Evolutionary conservation across 2,329 filamentous ascomycete genomes (phyloP).

Genomic region (Aspergillus sp.): DNA sequence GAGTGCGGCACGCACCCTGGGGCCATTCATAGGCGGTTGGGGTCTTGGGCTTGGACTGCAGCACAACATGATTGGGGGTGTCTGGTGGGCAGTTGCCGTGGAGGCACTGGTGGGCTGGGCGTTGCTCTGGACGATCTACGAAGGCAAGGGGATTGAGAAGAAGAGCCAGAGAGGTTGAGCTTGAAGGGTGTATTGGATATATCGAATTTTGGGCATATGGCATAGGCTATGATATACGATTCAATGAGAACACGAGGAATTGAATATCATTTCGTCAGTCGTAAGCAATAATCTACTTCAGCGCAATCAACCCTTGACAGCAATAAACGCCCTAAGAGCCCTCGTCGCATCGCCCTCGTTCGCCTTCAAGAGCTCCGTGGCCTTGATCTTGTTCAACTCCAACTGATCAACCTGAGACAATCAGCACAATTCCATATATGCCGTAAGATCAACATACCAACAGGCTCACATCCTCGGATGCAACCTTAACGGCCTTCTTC

Average conservation of each 20-base stretch:
- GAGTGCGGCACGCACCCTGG: conserved; percentile 47
- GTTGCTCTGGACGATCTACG: conserved; percentile 52
- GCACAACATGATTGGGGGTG: conserved; percentile 45
- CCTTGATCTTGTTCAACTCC: conserved; percentile 38
- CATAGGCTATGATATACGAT: too few species aligned
- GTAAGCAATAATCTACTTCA: neutral
- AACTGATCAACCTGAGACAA: conserved; percentile 34
- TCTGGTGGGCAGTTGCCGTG: conserved; percentile 49
- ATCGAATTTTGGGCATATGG: conserved; percentile 1
- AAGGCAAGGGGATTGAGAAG: conserved; percentile 54
- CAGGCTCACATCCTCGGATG: conserved; percentile 36
- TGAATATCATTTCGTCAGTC: neutral
- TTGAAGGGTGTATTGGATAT: conserved; percentile 7
- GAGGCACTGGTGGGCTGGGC: conserved; percentile 50
- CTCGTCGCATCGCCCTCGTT: conserved; percentile 36
- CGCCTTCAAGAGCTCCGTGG: conserved; percentile 38
- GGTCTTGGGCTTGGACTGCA: conserved; percentile 46
- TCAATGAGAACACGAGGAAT: too few species aligned
- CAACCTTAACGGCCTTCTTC: conserved; percentile 38
- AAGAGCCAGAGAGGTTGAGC: conserved; percentile 12
- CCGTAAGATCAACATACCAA: conserved; percentile 30
- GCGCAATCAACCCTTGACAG: conserved; percentile 11
- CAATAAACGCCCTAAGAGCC: conserved; percentile 35
- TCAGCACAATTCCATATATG: neutral
- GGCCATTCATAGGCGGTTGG: conserved; percentile 47